Conservation (phyloP, 1,284 basidiomycete genomes). For the Cryptococcus deneoformans region DNA sequence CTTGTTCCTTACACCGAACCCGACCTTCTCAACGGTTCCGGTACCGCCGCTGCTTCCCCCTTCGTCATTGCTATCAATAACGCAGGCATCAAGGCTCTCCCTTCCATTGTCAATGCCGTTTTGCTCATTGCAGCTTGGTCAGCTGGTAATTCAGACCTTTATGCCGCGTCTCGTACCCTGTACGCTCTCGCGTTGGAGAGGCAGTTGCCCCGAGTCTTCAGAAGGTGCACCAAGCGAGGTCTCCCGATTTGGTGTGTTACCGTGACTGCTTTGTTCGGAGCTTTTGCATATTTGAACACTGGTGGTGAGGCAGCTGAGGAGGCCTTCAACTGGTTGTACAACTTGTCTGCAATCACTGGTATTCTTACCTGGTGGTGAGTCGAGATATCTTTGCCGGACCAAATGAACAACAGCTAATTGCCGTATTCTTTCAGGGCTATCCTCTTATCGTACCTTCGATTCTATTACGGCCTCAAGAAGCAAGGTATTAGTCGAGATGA, state of each 20-base stretch:
- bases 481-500: constrained; percentile 59
- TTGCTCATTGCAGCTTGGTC: constrained; percentile 29
- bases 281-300: constrained; percentile 56
- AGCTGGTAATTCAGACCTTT: constrained; percentile 25
- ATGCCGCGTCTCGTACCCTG: constrained; percentile 42
- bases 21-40: constrained; percentile 55
- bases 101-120: constrained; percentile 54
- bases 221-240: constrained; percentile 64
- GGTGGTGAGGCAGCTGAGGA: constrained; percentile 24
- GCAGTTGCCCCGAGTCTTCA: constrained; percentile 51
- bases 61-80: constrained; percentile 67
- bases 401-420: constrained; percentile 9
- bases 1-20: constrained; percentile 64
- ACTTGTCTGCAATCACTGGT: constrained; percentile 65
- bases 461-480: constrained; percentile 61
- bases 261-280: constrained; percentile 53
- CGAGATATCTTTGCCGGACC: not conserved
- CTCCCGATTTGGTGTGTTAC: constrained; percentile 63
- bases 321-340: constrained; percentile 59
- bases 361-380: constrained; percentile 60
- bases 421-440: constrained; percentile 53
- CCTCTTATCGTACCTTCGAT: constrained; percentile 67
- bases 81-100: constrained; percentile 67
- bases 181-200: constrained; percentile 50
- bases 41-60: constrained; percentile 64